These are phyloP conservation scores for Betula pendula DNA, from an alignment of 306 rosid genomes.

Conservation along the genomic window DNA sequence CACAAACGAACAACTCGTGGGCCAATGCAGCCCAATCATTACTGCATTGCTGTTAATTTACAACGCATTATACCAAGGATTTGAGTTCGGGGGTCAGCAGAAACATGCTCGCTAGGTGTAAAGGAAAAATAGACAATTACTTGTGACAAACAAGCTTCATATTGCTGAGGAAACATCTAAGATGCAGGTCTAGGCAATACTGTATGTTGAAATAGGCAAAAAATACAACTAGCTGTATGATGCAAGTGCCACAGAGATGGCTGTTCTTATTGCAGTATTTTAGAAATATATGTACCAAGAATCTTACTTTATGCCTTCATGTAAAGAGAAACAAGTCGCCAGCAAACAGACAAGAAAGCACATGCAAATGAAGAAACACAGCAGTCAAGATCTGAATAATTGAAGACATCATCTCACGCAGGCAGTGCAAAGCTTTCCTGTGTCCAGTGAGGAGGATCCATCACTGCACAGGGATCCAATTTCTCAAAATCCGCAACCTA, in stretches of 20 bases:
- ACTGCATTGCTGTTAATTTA: too few relatives aligned
- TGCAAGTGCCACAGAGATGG: constrained; percentile 1
- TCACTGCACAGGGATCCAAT: constrained; percentile 70
- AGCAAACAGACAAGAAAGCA: constrained; percentile 20
- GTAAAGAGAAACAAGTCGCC: constrained; percentile 6
- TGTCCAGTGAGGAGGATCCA: constrained; percentile 86
- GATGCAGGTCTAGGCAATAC: not conserved
- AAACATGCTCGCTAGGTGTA: too few relatives aligned
- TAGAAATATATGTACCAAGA: constrained; percentile 6
- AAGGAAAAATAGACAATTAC: not conserved
- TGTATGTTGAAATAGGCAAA: not conserved
- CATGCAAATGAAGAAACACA: constrained; percentile 9
- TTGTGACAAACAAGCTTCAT: not conserved
- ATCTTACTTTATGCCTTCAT: constrained; percentile 7
- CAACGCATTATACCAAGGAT: too few relatives aligned
- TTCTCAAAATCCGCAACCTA: constrained; percentile 89
- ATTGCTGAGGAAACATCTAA: not conserved
- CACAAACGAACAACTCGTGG: too few relatives aligned
- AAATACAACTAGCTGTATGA: constrained; percentile 6
- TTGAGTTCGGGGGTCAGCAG: too few relatives aligned
- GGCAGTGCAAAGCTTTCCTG: constrained; percentile 82
- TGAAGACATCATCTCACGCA: constrained; percentile 34
- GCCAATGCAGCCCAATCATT: too few relatives aligned
- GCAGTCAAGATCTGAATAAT: constrained; percentile 7
- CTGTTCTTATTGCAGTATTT: not conserved